Evolutionary conservation across 208 protist species (phyloP), one percentile per base, ranked within the genome.

Genomic region (Endotrypanum monterogeii): DNA sequence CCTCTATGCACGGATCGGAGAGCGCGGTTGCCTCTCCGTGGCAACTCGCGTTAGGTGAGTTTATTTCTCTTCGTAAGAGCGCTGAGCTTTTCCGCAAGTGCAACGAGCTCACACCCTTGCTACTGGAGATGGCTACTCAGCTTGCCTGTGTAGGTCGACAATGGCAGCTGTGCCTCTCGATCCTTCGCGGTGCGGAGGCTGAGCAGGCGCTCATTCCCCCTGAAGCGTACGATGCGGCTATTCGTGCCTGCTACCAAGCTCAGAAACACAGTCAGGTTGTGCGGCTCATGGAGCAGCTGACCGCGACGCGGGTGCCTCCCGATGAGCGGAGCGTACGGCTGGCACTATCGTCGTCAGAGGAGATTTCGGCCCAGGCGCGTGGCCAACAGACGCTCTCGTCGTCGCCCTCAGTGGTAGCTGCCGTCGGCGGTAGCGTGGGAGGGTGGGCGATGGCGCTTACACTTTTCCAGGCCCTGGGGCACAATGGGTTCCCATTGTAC

Each of bases 291-390:
- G 62, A 79, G 54, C 65, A 67, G 52, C 75, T 91, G 30, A 82
- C 90, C 18, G 86, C 89, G 28, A 89, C 86, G 35, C 68, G 78
- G 0, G 82, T 83, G 16, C 68, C 86, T 25, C 89, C 89, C 0
- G 87, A 91, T 57, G 89, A 94, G 62, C 86, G 83, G 58, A 91
- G 83, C 54, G 86, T 91, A 70, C 84, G 85, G 18, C 78, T 91
- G 6, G 86, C 82, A 6, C 51, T 89, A 11, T 54, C 71, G 18
- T 86, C 86, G 1, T 74, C 84, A 14, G 86, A 94, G 66, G 86
- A 94, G 76, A 80, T 90, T 46, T 73, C 74, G 14, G 81, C 89
- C 32, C 28, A 79, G 48, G 80, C 85, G 70, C 51, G 57, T 16
- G 67, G 18, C 18, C 28, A 25, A 18, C 20, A 71, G 48, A 20